A percentile compares a stretch with the other conserved stretches of the same genome.
These are phyloP conservation scores for Linnemannia exigua DNA, from an alignment of 192 early-diverging fungal species.

Conservation along the genomic window DNA sequence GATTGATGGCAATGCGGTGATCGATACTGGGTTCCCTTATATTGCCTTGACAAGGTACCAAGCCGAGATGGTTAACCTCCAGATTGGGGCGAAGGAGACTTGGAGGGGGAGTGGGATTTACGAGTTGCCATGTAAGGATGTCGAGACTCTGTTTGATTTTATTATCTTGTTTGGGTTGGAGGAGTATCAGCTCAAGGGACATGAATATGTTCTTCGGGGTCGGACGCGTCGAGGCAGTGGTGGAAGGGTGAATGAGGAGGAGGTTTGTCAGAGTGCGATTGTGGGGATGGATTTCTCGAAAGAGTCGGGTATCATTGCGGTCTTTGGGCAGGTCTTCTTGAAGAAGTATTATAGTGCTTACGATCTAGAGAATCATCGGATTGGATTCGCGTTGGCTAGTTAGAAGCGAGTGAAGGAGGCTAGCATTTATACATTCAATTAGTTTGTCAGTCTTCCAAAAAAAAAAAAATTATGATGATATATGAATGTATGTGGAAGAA, in stretches of 20 bases:
- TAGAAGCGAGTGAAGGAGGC: background rate
- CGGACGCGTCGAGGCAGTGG: background rate
- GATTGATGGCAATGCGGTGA: conserved; percentile 81
- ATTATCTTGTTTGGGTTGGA: conserved; percentile 83
- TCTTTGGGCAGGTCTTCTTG: conserved; percentile 86
- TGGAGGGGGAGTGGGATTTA: conserved; percentile 80
- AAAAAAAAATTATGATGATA: conserved; percentile 5
- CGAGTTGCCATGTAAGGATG: conserved; percentile 83
- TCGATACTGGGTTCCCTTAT: conserved; percentile 93
- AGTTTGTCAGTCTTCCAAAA: background rate
- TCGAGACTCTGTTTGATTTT: conserved; percentile 79
- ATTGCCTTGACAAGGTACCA: conserved; percentile 81
- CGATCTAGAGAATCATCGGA: conserved; percentile 73
- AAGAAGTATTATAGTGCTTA: conserved; percentile 82
- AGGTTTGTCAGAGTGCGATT: conserved; percentile 80
- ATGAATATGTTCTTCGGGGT: conserved; percentile 64
- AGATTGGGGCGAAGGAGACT: conserved; percentile 85
- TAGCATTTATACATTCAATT: too few relatives aligned
- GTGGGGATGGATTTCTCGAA: conserved; percentile 92
- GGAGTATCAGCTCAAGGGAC: conserved; percentile 73
- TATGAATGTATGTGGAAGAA: background rate
- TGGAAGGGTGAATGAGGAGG: background rate
- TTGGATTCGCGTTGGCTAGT: conserved; percentile 67
- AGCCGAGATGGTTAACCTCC: conserved; percentile 89
- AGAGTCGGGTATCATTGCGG: conserved; percentile 82